phyloP scores from a whole-genome alignment of 1,139 yeast species.

The Pichia sp. region DNA sequence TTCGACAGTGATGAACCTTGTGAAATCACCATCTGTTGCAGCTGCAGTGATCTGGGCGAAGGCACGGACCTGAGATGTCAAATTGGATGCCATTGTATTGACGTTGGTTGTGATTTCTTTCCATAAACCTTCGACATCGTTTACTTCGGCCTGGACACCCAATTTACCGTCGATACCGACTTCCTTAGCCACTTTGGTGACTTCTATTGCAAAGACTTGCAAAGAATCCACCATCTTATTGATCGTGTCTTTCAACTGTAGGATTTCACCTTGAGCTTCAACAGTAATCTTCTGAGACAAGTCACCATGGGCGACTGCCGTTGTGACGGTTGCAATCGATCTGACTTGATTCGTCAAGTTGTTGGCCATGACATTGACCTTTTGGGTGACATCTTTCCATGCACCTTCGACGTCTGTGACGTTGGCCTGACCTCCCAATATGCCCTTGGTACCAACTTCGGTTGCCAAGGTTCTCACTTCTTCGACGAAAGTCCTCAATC shows the following conservation, averaged over 20 bases:
- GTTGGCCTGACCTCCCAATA: slow-evolving; percentile 86
- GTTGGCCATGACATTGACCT: slow-evolving; percentile 86
- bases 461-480: slow-evolving; percentile 85
- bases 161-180: slow-evolving; percentile 91
- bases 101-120: slow-evolving; percentile 90
- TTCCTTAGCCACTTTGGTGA: slow-evolving; percentile 84
- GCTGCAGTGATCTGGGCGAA: slow-evolving; percentile 92
- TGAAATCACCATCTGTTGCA: slow-evolving; percentile 90
- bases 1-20: slow-evolving; percentile 84
- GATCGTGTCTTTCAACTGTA: slow-evolving; percentile 74
- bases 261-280: slow-evolving; percentile 82
- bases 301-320: slow-evolving; percentile 91
- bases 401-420: slow-evolving; percentile 92
- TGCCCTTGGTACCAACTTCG: slow-evolving; percentile 87
- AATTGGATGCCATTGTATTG: slow-evolving; percentile 87
- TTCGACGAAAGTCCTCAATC: slow-evolving; percentile 81
- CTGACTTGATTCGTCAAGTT: slow-evolving; percentile 86
- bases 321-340: slow-evolving; percentile 84
- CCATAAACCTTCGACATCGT: slow-evolving; percentile 90
- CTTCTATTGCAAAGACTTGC: slow-evolving; percentile 84
- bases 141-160: slow-evolving; percentile 88
- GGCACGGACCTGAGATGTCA: slow-evolving; percentile 88
- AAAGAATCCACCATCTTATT: slow-evolving; percentile 90
- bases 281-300: slow-evolving; percentile 83
- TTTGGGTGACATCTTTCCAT: slow-evolving; percentile 88